Percentiles rank a stretch among this genome's conserved stretches.
These are phyloP conservation scores for Thyridium curvatum DNA, from an alignment of 2,329 filamentous ascomycete genomes.

Conservation along the genomic window DNA sequence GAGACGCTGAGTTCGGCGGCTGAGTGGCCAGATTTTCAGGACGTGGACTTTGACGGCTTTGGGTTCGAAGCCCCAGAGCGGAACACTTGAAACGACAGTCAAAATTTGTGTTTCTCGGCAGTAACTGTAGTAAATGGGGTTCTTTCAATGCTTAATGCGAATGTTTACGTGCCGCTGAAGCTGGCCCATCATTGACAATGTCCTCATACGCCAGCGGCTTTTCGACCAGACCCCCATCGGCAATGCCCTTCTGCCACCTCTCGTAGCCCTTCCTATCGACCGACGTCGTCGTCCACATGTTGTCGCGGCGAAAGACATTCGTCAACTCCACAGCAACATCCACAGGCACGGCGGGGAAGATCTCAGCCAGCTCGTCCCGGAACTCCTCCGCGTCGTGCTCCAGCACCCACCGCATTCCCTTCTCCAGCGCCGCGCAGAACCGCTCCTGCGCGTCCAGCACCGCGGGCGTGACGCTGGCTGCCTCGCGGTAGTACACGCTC, in stretches of 20 bases:
- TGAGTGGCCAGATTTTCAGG: no score
- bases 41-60: no score
- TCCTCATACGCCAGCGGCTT: slow-evolving; percentile 3
- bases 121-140: no score
- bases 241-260: slow-evolving; percentile 3
- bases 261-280: slow-evolving; percentile 2
- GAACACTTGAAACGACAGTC: no score
- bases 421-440: slow-evolving; percentile 3
- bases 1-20: no score
- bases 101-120: no score
- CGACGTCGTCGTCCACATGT: slow-evolving; percentile 5
- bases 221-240: slow-evolving; percentile 1
- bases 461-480: slow-evolving; percentile 1
- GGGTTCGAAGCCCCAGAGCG: no score
- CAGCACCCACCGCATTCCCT: slow-evolving; percentile 5
- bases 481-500: slow-evolving; percentile 8
- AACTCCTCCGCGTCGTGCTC: slow-evolving; percentile 4
- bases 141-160: no score
- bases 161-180: not conserved
- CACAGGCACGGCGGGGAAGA: slow-evolving; percentile 5
- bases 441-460: slow-evolving; percentile 5
- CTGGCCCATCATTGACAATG: slow-evolving; percentile 3
- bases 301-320: slow-evolving; percentile 3
- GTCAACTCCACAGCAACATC: slow-evolving; percentile 3
- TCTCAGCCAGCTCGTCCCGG: slow-evolving; percentile 4